A percentile compares a stretch with the other conserved stretches of the same genome.
These are phyloP conservation scores for Talaromyces sp. DNA, from an alignment of 2,329 filamentous ascomycete species.

Conservation along the genomic window DNA sequence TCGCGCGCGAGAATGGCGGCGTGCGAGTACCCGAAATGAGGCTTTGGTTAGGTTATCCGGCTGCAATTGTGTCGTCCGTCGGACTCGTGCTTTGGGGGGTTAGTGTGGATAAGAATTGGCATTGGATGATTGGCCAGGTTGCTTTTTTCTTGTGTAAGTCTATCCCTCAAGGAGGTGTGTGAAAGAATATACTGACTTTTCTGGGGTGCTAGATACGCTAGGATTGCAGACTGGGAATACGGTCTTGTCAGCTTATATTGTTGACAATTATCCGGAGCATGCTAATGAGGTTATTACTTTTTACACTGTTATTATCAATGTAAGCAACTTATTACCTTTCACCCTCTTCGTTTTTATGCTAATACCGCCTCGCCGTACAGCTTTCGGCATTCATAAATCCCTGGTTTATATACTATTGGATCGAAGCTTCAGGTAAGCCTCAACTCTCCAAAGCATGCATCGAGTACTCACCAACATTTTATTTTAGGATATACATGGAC, in stretches of 20 bases:
- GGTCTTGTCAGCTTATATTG: conserved; percentile 51
- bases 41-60: conserved; percentile 56
- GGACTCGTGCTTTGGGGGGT: conserved; percentile 56
- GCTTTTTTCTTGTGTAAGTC: conserved; percentile 54
- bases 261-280: conserved; percentile 56
- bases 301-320: conserved; percentile 53
- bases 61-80: conserved; percentile 41
- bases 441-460: background rate
- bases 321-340: conserved; percentile 28
- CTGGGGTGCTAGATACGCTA: conserved; percentile 43
- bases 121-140: conserved; percentile 58
- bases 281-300: conserved; percentile 55
- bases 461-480: background rate
- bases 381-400: conserved; percentile 11
- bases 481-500: conserved; percentile 4
- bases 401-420: conserved; percentile 10
- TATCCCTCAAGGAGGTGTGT: background rate
- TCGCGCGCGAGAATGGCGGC: conserved; percentile 45
- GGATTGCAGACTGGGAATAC: conserved; percentile 59
- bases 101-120: conserved; percentile 51
- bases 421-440: background rate
- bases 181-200: background rate
- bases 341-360: background rate
- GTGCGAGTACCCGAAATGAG: conserved; percentile 53
- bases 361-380: background rate